A percentile compares a stretch with the other conserved stretches of the same genome.
phyloP scores from a whole-genome alignment of 495 filamentous ascomycete species.

The Aspergillus asperescens region DNA sequence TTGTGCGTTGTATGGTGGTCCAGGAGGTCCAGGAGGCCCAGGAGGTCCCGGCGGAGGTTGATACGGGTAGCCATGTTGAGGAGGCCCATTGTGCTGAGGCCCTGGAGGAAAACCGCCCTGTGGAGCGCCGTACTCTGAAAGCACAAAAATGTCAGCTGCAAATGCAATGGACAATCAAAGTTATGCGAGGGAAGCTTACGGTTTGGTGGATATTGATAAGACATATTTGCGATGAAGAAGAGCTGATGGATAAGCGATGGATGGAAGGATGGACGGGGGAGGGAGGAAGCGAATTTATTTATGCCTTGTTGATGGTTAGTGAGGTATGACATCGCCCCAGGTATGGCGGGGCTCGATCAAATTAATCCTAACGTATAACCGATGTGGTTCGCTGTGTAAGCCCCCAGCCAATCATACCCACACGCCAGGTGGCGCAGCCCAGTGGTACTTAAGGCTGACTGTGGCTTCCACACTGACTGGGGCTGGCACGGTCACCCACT shows the following conservation, averaged over 20 bases:
- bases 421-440: too few species aligned
- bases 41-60: conserved; percentile 3
- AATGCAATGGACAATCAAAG: not conserved
- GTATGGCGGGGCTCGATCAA: not conserved
- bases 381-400: not conserved
- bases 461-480: too few species aligned
- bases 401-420: not conserved
- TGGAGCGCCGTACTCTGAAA: conserved; percentile 6
- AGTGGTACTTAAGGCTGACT: conserved; percentile 2
- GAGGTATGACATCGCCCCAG: not conserved
- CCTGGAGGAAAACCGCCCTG: conserved; percentile 20
- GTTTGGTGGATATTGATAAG: conserved; percentile 16
- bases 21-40: conserved; percentile 41
- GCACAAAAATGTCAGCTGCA: not conserved
- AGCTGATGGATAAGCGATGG: not conserved
- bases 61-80: conserved; percentile 11
- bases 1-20: conserved; percentile 32
- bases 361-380: not conserved
- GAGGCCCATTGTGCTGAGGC: conserved; percentile 6
- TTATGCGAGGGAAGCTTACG: conserved; percentile 18
- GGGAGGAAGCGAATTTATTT: not conserved
- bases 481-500: too few species aligned
- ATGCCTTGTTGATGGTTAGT: not conserved
- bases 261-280: not conserved
- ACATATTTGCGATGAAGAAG: not conserved